phyloP scores from a whole-genome alignment of 495 filamentous ascomycete species.

The Ramalina intermedia region DNA sequence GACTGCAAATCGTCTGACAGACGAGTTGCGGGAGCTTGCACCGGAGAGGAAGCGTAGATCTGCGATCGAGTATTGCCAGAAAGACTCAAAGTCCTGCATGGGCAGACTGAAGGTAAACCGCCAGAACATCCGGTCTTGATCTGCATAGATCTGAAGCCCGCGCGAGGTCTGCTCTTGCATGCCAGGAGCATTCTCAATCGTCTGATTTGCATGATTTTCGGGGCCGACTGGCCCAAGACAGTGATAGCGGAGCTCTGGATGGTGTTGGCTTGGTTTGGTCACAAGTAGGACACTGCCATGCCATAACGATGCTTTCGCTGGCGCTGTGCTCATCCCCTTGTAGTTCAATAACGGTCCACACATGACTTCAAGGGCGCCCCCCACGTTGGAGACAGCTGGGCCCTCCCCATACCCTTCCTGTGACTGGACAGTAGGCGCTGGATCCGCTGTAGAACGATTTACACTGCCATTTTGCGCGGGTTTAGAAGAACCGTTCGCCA shows the following conservation, averaged over 20 bases:
- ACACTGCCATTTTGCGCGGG: neutral
- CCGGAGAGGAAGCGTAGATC: conserved; percentile 25
- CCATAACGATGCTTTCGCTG: conserved; percentile 41
- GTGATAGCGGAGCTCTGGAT: conserved; percentile 33
- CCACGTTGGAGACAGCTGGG: neutral
- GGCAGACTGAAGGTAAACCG: conserved; percentile 50
- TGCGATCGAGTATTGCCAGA: conserved; percentile 35
- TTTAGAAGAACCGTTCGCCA: neutral
- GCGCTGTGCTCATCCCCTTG: conserved; percentile 55
- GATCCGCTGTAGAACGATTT: neutral
- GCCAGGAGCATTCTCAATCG: neutral
- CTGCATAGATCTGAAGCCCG: conserved; percentile 66
- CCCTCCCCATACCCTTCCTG: conserved; percentile 5
- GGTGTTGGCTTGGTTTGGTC: conserved; percentile 44
- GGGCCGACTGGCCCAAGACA: neutral
- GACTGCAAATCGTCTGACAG: conserved; percentile 47
- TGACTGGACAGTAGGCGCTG: neutral
- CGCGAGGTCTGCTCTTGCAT: conserved; percentile 13
- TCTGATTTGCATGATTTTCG: neutral
- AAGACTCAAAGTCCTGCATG: conserved; percentile 29
- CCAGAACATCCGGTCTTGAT: conserved; percentile 68
- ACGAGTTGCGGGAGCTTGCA: conserved; percentile 25
- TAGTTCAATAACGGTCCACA: conserved; percentile 79
- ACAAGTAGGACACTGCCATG: conserved; percentile 74
- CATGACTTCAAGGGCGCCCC: conserved; percentile 44